phyloP scores from a whole-genome alignment of 192 early-diverging fungal species.

The Linnemannia zychae region DNA sequence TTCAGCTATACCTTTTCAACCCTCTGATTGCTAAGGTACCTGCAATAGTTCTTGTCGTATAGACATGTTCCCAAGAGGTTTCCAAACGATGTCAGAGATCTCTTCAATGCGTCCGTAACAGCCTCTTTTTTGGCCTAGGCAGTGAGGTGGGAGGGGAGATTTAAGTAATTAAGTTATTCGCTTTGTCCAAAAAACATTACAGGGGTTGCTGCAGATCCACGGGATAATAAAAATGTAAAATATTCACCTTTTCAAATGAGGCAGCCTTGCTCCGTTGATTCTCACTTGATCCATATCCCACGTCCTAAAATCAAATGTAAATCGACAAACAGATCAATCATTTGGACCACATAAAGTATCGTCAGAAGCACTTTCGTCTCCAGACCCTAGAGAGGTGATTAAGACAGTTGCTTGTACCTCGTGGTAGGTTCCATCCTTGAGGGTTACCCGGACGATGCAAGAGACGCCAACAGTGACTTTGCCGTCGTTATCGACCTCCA shows the following conservation, averaged over 20 bases:
- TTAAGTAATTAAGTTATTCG: too few relatives aligned
- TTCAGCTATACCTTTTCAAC: conserved; percentile 15
- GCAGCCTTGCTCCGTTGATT: conserved; percentile 79
- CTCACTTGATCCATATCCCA: conserved; percentile 89
- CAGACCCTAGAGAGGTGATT: background rate
- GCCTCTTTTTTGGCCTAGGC: conserved; percentile 89
- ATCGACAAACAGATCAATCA: background rate
- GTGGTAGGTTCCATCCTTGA: conserved; percentile 89
- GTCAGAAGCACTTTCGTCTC: background rate
- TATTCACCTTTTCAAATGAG: conserved; percentile 86
- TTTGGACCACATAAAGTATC: background rate
- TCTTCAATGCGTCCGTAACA: conserved; percentile 89
- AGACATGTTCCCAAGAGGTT: conserved; percentile 88
- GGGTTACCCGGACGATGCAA: conserved; percentile 82
- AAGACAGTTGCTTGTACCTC: conserved; percentile 65
- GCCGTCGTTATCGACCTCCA: conserved; percentile 61
- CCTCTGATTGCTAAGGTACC: conserved; percentile 25
- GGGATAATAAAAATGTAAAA: background rate
- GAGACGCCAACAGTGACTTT: conserved; percentile 78
- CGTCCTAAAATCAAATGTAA: conserved; percentile 66
- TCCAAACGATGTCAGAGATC: conserved; percentile 90
- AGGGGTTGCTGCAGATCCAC: background rate
- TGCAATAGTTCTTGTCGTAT: conserved; percentile 83
- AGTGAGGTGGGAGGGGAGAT: background rate
- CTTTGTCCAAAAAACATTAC: too few relatives aligned